Base-by-base conservation (phyloP, 345 rosid genomes). In the Euphorbia peplus region DNA sequence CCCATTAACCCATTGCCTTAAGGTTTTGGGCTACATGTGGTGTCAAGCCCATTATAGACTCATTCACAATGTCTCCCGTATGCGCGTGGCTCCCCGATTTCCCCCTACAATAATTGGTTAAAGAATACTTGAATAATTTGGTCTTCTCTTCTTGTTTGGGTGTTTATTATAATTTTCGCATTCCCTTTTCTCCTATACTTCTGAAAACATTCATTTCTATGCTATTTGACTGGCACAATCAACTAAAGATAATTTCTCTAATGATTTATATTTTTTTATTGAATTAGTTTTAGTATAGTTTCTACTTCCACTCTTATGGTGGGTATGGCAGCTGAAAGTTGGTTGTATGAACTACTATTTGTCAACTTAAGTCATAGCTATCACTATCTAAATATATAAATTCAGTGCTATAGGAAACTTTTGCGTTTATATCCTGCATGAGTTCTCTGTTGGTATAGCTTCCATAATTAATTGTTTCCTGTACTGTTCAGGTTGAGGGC, bases 401-500 rank as follows among this genome's bases (percentile, higher is more conserved):
- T 59, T 22, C 51, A 39, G 50, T 37, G 29, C 37, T 12, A 24
- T 52, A 24, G 4, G 51, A 50, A 15, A 12, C 10, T 69, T 16
- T 13, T 69, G 46, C 26, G 24, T 60, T 42, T 28, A 21, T 62
- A 21, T 15, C 8, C 30, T 28, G 29, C n/a, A 25, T 26, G 30
- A 5, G 14, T 42, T 11, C 16, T 10, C 30, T 4, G 58, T 18
- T 29, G 22, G 66, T 35, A 19, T 25, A 28, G 25, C 24, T n/a
- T 10, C 30, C 14, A 51, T 53, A 52, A 47, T 50, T 11, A 24
- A 39, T 15, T 21, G 15, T 57, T 37, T 26, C 60, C 60, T 53
- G 60, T 68, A 35, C 66, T 81, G 66, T 74, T 63, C 80, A 95
- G 99, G 92, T 85, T 95, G 86, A 86, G 98, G 77, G 87, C 88